Evolutionary conservation across 2,329 filamentous ascomycete species (phyloP).

Genomic region (Xylaria sp.): DNA sequence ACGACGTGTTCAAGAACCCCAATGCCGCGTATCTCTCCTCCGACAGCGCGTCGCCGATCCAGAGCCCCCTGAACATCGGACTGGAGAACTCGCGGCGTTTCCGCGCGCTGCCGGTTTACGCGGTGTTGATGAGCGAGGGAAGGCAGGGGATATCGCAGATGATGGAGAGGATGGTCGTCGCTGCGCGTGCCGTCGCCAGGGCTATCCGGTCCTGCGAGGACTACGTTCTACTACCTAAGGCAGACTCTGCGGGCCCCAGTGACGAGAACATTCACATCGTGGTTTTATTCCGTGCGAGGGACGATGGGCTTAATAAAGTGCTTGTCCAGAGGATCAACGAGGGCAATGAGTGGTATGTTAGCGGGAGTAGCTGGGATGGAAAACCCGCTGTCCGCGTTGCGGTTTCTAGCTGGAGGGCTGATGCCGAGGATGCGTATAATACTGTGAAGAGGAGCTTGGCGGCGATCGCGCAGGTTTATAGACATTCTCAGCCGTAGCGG

Average conservation of each 20-base stretch:
- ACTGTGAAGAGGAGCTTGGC: constrained; percentile 73
- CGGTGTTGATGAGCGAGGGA: constrained; percentile 80
- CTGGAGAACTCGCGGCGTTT: constrained; percentile 93
- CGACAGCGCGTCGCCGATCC: constrained; percentile 61
- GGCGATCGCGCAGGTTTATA: constrained; percentile 54
- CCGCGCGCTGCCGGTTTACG: constrained; percentile 89
- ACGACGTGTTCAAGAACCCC: constrained; percentile 80
- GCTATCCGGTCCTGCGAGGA: constrained; percentile 68
- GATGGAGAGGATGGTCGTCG: constrained; percentile 75
- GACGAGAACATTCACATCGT: constrained; percentile 72
- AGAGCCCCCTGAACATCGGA: constrained; percentile 87
- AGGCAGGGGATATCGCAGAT: constrained; percentile 74
- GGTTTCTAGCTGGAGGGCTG: constrained; percentile 84
- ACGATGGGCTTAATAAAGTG: constrained; percentile 70
- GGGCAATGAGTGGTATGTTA: constrained; percentile 81
- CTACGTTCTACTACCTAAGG: constrained; percentile 48
- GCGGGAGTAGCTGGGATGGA: constrained; percentile 81
- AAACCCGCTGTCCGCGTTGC: constrained; percentile 82
- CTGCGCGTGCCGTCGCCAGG: constrained; percentile 74
- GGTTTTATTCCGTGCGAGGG: constrained; percentile 80
- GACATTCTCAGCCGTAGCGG: not conserved
- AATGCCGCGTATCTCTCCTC: constrained; percentile 82
- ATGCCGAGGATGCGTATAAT: constrained; percentile 72
- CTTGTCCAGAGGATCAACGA: constrained; percentile 80
- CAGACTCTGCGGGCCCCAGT: constrained; percentile 43